Base-by-base conservation (phyloP, 2,329 filamentous ascomycete genomes). In the Sclerotinia nivalis region DNA sequence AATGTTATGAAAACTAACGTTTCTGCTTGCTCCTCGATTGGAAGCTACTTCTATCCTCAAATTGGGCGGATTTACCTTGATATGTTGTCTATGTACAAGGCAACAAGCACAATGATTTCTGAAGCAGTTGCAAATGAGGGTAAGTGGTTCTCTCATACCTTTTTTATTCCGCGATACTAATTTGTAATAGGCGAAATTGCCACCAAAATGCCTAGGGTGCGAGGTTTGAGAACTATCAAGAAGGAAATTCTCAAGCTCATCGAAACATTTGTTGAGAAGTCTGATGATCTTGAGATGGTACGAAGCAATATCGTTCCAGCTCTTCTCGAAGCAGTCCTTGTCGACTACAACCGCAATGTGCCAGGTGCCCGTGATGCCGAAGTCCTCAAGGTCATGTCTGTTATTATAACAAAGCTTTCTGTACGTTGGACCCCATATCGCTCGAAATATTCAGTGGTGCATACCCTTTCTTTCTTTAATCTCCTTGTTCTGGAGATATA, bases 1-100 rank as follows among this genome's bases (percentile, higher is more conserved):
- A 99, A 99, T 82, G 97, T 99, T 79, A 99, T 99, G 96, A 99
- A 99, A 87, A 99, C 96, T 0, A 99, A 99, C 77, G 96, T 99
- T 6, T 95, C 96, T n/a, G 96, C 96, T 49, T 99, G 96, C 81
- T 93, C 92, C 49, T 98, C 96, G 0, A 96, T 99, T 70, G 96
- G 96, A 47, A 89, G 93, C 66, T 99, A 98, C 82, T 99, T 99
- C 81, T 97, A 97, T 78, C 95, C 96, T 18, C 96, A 99, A 80
- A 97, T 99, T 76, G 96, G 95, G 54, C 91, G 93, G 70, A 98
- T 99, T 75, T 99, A 98, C 81, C 89, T 96, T 75, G 96, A 99
- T 79, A 98, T 99, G 95, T 84, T 99, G 70, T 95, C 96, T 77
- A 99, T 99, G 96, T 99, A 98, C 81, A 91, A 93, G 66, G 96